These are phyloP conservation scores for Alternaria sp. DNA, from an alignment of 2,329 filamentous ascomycete species.

Conservation along the genomic window DNA sequence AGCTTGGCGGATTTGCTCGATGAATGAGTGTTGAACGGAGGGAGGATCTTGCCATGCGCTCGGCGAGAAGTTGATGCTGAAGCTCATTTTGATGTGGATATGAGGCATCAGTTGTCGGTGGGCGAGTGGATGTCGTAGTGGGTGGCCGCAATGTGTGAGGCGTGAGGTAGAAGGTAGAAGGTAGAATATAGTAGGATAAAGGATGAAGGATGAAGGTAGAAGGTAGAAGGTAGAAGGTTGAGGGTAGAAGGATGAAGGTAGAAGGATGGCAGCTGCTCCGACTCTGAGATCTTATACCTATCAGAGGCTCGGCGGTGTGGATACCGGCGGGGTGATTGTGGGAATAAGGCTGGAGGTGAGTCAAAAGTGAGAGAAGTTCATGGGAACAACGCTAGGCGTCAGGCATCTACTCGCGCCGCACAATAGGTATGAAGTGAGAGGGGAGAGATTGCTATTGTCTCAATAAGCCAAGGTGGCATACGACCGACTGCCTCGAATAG, in stretches of 20 bases:
- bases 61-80: not conserved
- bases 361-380: not conserved
- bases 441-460: not conserved
- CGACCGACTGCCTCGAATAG: not conserved
- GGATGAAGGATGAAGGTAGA: too few relatives aligned
- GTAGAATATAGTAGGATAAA: too few relatives aligned
- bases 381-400: not conserved
- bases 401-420: not conserved
- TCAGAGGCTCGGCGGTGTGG: not conserved
- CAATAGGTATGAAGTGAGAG: not conserved
- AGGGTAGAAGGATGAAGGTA: not conserved
- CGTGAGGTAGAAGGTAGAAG: not conserved
- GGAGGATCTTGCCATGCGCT: constrained; percentile 2
- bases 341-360: not conserved
- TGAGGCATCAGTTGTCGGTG: too few relatives aligned
- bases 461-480: not conserved
- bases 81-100: not conserved
- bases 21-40: constrained; percentile 8
- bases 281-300: not conserved
- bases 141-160: not conserved
- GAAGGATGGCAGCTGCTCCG: not conserved
- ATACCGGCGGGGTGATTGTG: rapidly evolving
- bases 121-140: not conserved
- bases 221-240: too few relatives aligned
- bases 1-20: constrained; percentile 5